Evolutionary conservation across 306 rosid species (phyloP), one percentile per base, ranked within the genome.

Genomic region (Trichosanthes truncata): DNA sequence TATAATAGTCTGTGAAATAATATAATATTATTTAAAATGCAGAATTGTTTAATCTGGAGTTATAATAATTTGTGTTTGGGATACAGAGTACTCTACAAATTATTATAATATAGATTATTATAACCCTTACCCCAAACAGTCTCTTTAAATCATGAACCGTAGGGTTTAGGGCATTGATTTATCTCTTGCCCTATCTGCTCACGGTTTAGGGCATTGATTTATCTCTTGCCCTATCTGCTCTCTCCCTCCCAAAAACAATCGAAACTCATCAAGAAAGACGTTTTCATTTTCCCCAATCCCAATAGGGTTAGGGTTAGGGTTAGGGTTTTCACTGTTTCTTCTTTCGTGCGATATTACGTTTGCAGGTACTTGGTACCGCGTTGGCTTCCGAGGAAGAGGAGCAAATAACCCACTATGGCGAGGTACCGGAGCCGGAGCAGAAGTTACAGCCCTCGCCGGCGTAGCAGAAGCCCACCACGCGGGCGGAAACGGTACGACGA

Each of bases 361-460:
- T 40, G 26, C 74, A n/a, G 51, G 31, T 8, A 11, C 7, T 41
- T 36, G 72, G 18, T 23, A 68, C 17, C 46, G 43, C 43, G 11
- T 69, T 49, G 35, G 7, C 0, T 57, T 57, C 43, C 60, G 23
- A 15, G 26, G 7, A 18, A 67, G 55, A 56, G 60, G 3, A 56
- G 62, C n/a, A 7, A 9, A 13, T 18, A 60, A 25, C 74, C 35
- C 15, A 35, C 49, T 43, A 95, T 95, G 99, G 87, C 84, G 21
- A 90, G 94, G 79, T 84, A 93, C 76, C 87, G 95, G 68, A 95
- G 98, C 90, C 93, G 96, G 53, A 95, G 99, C 89, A 81, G 96
- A 82, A 95, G 97, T 81, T 85, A 81, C 82, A 95, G 97, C 87
- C 99, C 97, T 82, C 94, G 96, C 12, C 91, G 96, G n/a, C 93